phyloP scores from a whole-genome alignment of 306 rosid genomes.

The Senna siamea region DNA sequence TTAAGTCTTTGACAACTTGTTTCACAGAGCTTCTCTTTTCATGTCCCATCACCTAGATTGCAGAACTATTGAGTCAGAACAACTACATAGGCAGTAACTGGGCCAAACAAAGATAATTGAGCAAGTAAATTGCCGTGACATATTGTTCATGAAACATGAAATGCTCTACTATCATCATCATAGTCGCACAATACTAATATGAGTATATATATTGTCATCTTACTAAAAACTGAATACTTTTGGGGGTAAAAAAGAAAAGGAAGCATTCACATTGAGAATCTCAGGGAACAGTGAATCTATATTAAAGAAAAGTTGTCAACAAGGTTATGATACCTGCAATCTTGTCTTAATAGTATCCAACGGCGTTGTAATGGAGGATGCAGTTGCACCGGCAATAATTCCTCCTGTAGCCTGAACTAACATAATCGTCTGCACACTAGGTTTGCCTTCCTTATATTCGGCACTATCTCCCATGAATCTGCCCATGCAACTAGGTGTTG shows the following conservation, averaged over 20 bases:
- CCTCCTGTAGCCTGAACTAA: conserved; percentile 88
- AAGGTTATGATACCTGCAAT: conserved; percentile 67
- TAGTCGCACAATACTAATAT: neutral
- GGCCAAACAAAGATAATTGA: conserved; percentile 22
- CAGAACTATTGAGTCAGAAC: conserved; percentile 36
- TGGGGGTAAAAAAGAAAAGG: neutral
- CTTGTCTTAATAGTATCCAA: conserved; percentile 95
- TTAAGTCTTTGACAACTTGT: conserved; percentile 74
- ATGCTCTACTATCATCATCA: conserved; percentile 16
- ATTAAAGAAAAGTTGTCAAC: conserved; percentile 29
- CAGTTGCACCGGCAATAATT: conserved; percentile 83
- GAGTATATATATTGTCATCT: neutral
- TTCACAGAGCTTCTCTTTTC: conserved; percentile 68
- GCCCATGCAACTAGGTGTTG: conserved; percentile 33
- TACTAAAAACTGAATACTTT: neutral
- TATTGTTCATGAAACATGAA: neutral
- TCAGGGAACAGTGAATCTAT: conserved; percentile 14
- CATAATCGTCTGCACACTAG: conserved; percentile 56
- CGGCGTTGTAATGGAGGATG: conserved; percentile 87
- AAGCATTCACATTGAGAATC: neutral
- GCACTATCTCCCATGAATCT: conserved; percentile 52
- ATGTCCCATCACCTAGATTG: conserved; percentile 70
- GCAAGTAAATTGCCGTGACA: neutral
- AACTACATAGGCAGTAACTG: conserved; percentile 10
- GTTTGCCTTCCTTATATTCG: conserved; percentile 46